These are phyloP conservation scores for Amphichorda felina DNA, from an alignment of 2,329 filamentous ascomycete species.

Conservation along the genomic window DNA sequence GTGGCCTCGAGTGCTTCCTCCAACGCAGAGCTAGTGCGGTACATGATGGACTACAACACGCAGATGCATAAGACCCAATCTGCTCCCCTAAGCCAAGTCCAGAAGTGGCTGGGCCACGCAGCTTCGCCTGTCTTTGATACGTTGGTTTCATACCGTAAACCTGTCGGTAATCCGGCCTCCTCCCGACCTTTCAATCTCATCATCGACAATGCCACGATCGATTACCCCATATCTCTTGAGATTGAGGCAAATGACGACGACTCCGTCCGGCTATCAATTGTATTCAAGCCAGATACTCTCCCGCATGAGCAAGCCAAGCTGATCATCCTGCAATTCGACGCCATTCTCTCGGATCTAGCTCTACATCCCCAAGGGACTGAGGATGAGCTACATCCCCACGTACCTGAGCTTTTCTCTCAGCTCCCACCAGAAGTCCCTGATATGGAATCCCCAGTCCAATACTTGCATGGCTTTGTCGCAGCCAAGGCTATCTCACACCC, in stretches of 20 bases:
- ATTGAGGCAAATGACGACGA: constrained; percentile 43
- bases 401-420: constrained; percentile 46
- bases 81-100: constrained; percentile 58
- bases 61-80: constrained; percentile 59
- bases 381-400: constrained; percentile 19
- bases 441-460: constrained; percentile 43
- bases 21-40: constrained; percentile 43
- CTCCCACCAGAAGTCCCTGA: constrained; percentile 45
- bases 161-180: constrained; percentile 14
- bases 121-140: constrained; percentile 69
- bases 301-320: constrained; percentile 56
- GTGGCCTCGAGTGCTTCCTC: constrained; percentile 40
- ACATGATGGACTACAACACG: constrained; percentile 55
- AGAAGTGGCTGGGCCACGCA: constrained; percentile 56
- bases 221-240: constrained; percentile 76
- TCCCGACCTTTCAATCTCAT: constrained; percentile 43
- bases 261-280: constrained; percentile 50
- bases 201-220: constrained; percentile 56
- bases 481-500: constrained; percentile 42
- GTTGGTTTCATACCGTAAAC: constrained; percentile 71
- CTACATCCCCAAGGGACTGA: constrained; percentile 28
- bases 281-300: constrained; percentile 51
- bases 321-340: constrained; percentile 62
- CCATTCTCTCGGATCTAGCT: constrained; percentile 47
- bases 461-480: constrained; percentile 75